phyloP scores from a whole-genome alignment of 768 basidiomycete species.

The Tulasnella sp. region DNA sequence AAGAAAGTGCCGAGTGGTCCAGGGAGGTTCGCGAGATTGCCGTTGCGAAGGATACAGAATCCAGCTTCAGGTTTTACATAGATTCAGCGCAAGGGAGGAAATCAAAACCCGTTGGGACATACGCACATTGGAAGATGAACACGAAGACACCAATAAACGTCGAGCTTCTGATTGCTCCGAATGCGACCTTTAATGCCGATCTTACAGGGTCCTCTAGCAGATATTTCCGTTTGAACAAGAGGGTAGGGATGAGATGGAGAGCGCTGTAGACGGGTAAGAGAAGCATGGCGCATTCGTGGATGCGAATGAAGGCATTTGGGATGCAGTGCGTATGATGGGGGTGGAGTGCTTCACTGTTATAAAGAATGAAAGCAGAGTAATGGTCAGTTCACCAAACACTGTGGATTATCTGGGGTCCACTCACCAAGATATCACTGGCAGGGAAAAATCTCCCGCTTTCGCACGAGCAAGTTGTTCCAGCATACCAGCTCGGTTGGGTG shows the following conservation, averaged over 20 bases:
- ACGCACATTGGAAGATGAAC: constrained; percentile 65
- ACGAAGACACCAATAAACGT: constrained; percentile 85
- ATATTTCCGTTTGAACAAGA: constrained; percentile 65
- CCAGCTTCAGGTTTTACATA: background rate
- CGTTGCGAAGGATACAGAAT: constrained; percentile 1
- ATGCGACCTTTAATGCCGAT: constrained; percentile 51
- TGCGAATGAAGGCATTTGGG: constrained; percentile 10
- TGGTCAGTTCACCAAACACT: background rate
- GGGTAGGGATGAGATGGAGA: constrained; percentile 75
- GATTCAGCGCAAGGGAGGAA: background rate
- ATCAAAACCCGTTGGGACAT: background rate
- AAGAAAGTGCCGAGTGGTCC: background rate
- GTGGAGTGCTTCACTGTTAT: constrained; percentile 1
- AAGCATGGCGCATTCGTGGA: constrained; percentile 38
- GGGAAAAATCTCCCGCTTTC: background rate
- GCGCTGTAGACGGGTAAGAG: constrained; percentile 71
- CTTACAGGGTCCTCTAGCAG: constrained; percentile 55
- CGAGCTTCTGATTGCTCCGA: constrained; percentile 72
- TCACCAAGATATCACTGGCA: constrained; percentile 8
- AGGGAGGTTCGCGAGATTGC: background rate
- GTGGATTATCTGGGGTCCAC: background rate
- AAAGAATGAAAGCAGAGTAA: background rate
- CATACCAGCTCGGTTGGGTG: background rate
- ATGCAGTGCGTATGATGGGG: constrained; percentile 3
- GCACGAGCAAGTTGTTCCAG: background rate